Base-by-base conservation (phyloP, 2,329 filamentous ascomycete genomes). In the Fusarium nurragi region DNA sequence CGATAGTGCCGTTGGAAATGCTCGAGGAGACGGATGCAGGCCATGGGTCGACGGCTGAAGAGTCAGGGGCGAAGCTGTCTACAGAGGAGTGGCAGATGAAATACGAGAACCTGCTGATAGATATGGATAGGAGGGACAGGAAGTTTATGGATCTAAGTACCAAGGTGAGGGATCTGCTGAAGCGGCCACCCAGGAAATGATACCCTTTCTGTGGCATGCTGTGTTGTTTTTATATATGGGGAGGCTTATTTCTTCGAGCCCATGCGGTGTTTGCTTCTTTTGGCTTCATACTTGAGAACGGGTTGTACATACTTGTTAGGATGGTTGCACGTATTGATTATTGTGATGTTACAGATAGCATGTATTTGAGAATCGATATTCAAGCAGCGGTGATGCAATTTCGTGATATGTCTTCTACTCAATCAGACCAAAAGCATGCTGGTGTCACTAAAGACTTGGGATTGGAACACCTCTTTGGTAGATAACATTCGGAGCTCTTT, bases 61-160 rank as follows among this genome's bases (percentile, higher is more conserved):
- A 41, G 23, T 54, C 55, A 6, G 58, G 30, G 9, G 22, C 22
- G 6, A 49, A 53, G 30, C 60, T 78, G 40, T 71, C 74, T 6
- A 77, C 77, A 4, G 78, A 76, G 37, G 75, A 79, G 45, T 86
- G 85, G 85, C 81, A 84, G 71, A 74, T 74, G 44, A 84, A 80
- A 60, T 88, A 88, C 65, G 78, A 77, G 39, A 83, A 86, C 52
- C 78, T 91, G 66, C 82, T 89, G 70, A 83, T 83, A 38, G 81
- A 83, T 61, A 81, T 91, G 68, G 83, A 82, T 71, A 83, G 85
- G 57, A 82, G 83, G 58, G 87, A 90, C 68, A 82, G 83, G 67
- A 81, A 83, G 67, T 74, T 85, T 49, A 71, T 73, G 50, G 75
- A 77, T 37, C 68, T 86, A 54, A 80, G 78, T 66, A 75, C 73